Evolutionary conservation across 2,329 filamentous ascomycete species (phyloP).

Genomic region (Hymenoscyphus linearis): DNA sequence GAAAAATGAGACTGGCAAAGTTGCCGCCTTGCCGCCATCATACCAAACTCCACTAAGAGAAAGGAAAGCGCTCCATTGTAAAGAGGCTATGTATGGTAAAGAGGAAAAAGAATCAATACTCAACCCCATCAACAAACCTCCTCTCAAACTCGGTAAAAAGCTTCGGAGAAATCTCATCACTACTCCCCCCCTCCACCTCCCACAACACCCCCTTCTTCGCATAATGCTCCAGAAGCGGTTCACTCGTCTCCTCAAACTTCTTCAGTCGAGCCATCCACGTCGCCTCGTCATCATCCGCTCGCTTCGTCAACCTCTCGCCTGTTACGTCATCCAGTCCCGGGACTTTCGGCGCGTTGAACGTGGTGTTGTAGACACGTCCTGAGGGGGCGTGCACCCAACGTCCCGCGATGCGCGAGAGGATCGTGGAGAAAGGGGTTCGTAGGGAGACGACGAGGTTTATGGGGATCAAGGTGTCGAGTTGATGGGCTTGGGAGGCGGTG

Average conservation of each 20-base stretch:
- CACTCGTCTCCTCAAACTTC: constrained; percentile 83
- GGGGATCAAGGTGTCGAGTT: constrained; percentile 76
- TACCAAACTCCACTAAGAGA: too few relatives aligned
- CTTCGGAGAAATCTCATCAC: constrained; percentile 93
- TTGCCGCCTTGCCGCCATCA: too few relatives aligned
- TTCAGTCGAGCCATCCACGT: constrained; percentile 76
- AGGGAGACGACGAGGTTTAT: constrained; percentile 91
- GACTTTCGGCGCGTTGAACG: constrained; percentile 81
- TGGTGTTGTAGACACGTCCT: constrained; percentile 90
- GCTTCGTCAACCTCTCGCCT: constrained; percentile 75
- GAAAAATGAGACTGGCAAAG: too few relatives aligned
- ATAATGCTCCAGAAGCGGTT: constrained; percentile 84
- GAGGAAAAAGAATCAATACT: background rate
- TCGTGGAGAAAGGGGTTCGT: constrained; percentile 77
- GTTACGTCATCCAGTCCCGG: constrained; percentile 83
- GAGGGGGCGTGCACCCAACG: constrained; percentile 92
- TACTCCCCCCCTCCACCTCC: constrained; percentile 82
- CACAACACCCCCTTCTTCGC: constrained; percentile 76
- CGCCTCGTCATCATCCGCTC: constrained; percentile 80
- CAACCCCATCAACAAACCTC: constrained; percentile 51
- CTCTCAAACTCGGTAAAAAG: constrained; percentile 76
- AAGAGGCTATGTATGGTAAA: too few relatives aligned
- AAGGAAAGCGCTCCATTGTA: background rate
- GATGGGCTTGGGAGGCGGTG: constrained; percentile 72
- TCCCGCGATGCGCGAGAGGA: constrained; percentile 83